A percentile compares a stretch with the other conserved stretches of the same genome.
phyloP scores from a whole-genome alignment of 495 filamentous ascomycete species.

The Neurospora sp. region DNA sequence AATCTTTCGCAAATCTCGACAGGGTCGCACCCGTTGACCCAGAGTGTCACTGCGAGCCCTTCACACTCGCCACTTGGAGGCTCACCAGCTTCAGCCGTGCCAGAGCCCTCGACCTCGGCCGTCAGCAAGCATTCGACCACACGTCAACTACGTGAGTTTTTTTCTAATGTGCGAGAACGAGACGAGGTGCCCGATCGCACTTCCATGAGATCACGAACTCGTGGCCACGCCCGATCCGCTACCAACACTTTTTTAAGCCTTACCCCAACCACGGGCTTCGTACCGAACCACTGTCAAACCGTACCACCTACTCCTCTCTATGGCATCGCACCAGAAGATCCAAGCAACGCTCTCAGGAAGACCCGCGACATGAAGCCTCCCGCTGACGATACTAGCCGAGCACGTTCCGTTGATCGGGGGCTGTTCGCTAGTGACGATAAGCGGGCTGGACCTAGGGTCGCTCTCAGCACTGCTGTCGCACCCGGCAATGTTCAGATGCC shows the following conservation, averaged over 20 bases:
- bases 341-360: slow-evolving; percentile 28
- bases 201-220: slow-evolving; percentile 17
- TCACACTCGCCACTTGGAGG: slow-evolving; percentile 35
- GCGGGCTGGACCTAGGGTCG: slow-evolving; percentile 53
- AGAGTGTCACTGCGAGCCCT: slow-evolving; percentile 70
- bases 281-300: slow-evolving; percentile 26
- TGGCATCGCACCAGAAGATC: slow-evolving; percentile 31
- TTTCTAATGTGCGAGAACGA: slow-evolving; percentile 28
- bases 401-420: slow-evolving; percentile 47
- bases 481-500: slow-evolving; percentile 51
- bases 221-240: slow-evolving; percentile 36
- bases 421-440: slow-evolving; percentile 46
- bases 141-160: slow-evolving; percentile 26
- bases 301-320: slow-evolving; percentile 38
- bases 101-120: slow-evolving; percentile 33
- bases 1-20: slow-evolving; percentile 30
- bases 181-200: slow-evolving; percentile 34
- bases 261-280: slow-evolving; percentile 11
- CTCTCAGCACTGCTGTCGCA: slow-evolving; percentile 50
- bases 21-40: slow-evolving; percentile 67
- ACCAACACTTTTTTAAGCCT: slow-evolving; percentile 43
- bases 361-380: slow-evolving; percentile 37
- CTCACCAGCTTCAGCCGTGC: slow-evolving; percentile 17
- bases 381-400: slow-evolving; percentile 33
- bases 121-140: slow-evolving; percentile 20